These are phyloP conservation scores for Paxillus involutus DNA, from an alignment of 768 basidiomycete species.

Conservation along the genomic window DNA sequence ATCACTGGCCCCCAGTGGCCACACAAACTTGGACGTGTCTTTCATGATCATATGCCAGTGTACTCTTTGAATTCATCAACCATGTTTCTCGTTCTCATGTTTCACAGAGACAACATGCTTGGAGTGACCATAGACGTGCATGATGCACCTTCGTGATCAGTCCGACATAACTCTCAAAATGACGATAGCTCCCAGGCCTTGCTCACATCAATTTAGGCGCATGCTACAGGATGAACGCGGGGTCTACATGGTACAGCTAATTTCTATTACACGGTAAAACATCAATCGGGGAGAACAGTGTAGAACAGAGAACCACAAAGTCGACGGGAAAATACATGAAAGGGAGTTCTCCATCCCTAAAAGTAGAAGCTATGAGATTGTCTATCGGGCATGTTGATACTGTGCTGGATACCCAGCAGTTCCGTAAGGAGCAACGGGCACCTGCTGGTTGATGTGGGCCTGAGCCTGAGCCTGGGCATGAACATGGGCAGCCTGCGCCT, in stretches of 20 bases:
- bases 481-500: constrained; percentile 39
- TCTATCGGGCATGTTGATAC: constrained; percentile 32
- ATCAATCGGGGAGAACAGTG: constrained; percentile 7
- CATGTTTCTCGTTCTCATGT: no score
- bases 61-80: no score
- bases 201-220: background rate
- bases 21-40: no score
- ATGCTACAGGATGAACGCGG: background rate
- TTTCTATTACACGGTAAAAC: background rate
- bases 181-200: no score
- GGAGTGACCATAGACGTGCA: no score
- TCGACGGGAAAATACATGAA: background rate
- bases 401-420: constrained; percentile 28
- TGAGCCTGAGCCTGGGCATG: constrained; percentile 44
- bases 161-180: no score
- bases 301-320: constrained; percentile 4
- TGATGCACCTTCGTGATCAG: no score
- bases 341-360: background rate
- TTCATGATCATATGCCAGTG: no score
- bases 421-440: constrained; percentile 17
- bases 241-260: background rate
- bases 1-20: background rate
- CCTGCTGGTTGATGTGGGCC: constrained; percentile 31
- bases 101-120: no score
- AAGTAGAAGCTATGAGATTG: background rate